phyloP scores from a whole-genome alignment of 768 basidiomycete genomes.

The Lentinus brumalis region DNA sequence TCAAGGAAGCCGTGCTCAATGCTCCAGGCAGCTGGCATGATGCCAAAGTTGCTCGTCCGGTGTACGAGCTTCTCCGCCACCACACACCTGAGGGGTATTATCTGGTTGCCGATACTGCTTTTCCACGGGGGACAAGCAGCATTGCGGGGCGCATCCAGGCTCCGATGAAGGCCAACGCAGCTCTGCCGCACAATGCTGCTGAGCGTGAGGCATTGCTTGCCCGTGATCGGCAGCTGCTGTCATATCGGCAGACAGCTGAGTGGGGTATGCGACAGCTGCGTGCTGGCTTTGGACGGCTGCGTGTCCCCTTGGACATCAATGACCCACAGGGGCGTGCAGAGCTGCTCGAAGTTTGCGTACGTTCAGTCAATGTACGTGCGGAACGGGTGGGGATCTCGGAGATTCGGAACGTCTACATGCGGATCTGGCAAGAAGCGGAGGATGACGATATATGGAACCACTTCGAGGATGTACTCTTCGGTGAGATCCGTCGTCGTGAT shows the following conservation, averaged over 20 bases:
- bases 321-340: constrained; percentile 27
- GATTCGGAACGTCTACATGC: constrained; percentile 44
- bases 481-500: constrained; percentile 13
- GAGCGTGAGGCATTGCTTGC: constrained; percentile 27
- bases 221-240: constrained; percentile 43
- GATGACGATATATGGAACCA: constrained; percentile 34
- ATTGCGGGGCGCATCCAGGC: constrained; percentile 39
- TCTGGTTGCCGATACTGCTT: constrained; percentile 48
- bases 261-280: constrained; percentile 52
- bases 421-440: constrained; percentile 35
- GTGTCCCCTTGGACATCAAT: constrained; percentile 41
- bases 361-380: constrained; percentile 38
- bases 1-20: constrained; percentile 40
- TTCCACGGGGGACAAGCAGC: constrained; percentile 37
- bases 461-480: constrained; percentile 43
- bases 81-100: constrained; percentile 44
- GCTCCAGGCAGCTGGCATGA: constrained; percentile 55
- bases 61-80: constrained; percentile 38
- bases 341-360: constrained; percentile 40
- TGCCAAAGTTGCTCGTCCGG: constrained; percentile 39
- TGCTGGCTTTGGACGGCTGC: constrained; percentile 47
- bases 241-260: constrained; percentile 50
- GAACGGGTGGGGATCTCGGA: constrained; percentile 44
- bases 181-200: constrained; percentile 9
- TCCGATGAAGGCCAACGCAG: constrained; percentile 39